These are phyloP conservation scores for Solanum appendiculatum DNA, from an alignment of 257 asterid genomes.

Conservation along the genomic window DNA sequence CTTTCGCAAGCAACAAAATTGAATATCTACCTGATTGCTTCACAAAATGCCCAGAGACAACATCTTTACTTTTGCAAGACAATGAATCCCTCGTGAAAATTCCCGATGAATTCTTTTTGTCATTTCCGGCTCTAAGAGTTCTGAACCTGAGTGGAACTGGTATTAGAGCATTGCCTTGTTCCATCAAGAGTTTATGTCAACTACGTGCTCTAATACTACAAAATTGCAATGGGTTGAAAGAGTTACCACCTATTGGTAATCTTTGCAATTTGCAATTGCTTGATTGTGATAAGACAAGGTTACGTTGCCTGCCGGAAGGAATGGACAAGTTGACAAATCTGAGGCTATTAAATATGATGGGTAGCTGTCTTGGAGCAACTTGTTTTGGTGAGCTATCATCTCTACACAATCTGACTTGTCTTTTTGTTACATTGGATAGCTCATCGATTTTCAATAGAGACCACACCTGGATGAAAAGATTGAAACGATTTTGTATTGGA, in stretches of 20 bases:
- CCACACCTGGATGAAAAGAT: not conserved
- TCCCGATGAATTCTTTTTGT: not conserved
- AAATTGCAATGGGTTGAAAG: not conserved
- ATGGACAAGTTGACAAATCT: not conserved
- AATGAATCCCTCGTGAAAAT: not conserved
- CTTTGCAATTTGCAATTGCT: slow-evolving; percentile 7
- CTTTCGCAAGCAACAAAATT: too few species aligned
- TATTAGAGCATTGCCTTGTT: not conserved
- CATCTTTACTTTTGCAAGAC: slow-evolving; percentile 4
- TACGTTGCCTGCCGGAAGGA: not conserved
- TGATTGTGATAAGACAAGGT: not conserved
- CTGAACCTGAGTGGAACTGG: not conserved
- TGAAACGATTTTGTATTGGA: not conserved
- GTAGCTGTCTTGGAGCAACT: not conserved
- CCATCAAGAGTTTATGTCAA: not conserved
- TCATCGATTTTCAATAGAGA: not conserved
- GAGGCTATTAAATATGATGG: not conserved
- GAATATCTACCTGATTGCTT: fast-evolving
- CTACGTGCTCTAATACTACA: slow-evolving; percentile 6
- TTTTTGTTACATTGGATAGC: not conserved
- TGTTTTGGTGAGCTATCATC: not conserved
- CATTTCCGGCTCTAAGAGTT: not conserved
- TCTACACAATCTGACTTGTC: not conserved
- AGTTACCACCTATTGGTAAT: slow-evolving; percentile 3
- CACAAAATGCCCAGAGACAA: not conserved